Evolutionary conservation across 2,329 filamentous ascomycete species (phyloP).

Genomic region (Fusarium torulosum): DNA sequence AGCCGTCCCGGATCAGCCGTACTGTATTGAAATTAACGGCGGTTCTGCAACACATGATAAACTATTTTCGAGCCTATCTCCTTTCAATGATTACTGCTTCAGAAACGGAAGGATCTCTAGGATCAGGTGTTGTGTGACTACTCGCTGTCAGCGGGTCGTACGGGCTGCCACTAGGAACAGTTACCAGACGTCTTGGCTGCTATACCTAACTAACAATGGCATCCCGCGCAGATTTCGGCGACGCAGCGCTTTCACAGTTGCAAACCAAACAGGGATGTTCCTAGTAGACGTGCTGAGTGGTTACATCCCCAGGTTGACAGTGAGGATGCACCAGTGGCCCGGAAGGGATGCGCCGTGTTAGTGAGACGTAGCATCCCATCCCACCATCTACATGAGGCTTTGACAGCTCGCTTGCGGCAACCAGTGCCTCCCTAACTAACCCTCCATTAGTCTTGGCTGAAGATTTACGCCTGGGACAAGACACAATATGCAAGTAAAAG

Average conservation of each 20-base stretch:
- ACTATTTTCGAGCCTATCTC: neutral
- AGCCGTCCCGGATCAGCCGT: neutral
- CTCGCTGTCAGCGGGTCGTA: neutral
- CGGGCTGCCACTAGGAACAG: neutral
- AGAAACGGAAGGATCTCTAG: neutral
- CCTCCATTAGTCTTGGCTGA: slow-evolving; percentile 4
- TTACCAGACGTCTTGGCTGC: slow-evolving; percentile 4
- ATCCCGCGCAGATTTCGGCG: neutral
- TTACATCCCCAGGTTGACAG: slow-evolving; percentile 17
- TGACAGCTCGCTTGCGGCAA: slow-evolving; percentile 42
- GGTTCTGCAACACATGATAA: neutral
- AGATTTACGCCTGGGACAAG: slow-evolving; percentile 23
- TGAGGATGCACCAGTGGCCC: slow-evolving; percentile 7
- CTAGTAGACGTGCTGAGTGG: slow-evolving; percentile 11
- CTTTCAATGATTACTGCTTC: neutral
- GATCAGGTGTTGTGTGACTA: neutral
- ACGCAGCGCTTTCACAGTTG: slow-evolving; percentile 4
- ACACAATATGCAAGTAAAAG: slow-evolving; percentile 20
- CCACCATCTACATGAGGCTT: slow-evolving; percentile 13
- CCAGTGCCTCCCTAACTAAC: slow-evolving; percentile 1
- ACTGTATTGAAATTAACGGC: slow-evolving; percentile 13
- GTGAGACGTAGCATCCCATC: slow-evolving; percentile 7
- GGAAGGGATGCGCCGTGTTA: slow-evolving; percentile 10
- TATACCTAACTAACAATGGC: slow-evolving; percentile 7
- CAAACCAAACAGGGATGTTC: slow-evolving; percentile 25